Evolutionary conservation across 176 grass and related monocot genomes (phyloP).

Genomic region (Aegilops speltoides): DNA sequence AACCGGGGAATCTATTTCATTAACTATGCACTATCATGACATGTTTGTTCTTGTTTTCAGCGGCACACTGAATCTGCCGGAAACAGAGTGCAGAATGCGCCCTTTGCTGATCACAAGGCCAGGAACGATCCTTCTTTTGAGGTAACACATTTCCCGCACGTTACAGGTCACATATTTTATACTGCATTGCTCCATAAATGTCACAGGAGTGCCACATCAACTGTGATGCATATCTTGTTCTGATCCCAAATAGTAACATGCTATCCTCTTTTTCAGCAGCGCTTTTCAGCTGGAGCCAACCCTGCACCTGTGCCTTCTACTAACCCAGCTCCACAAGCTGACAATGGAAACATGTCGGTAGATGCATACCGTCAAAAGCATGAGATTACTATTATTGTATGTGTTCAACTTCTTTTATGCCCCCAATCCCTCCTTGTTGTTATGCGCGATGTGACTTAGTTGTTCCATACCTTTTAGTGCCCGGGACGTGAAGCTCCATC

Average conservation of each 20-base stretch:
- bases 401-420: slow-evolving; percentile 20
- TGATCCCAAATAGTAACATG: slow-evolving; percentile 5
- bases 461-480: slow-evolving; percentile 17
- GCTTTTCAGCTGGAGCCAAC: slow-evolving; percentile 24
- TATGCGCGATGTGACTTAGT: not conserved
- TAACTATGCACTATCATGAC: not conserved
- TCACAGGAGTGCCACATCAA: not conserved
- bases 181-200: not conserved
- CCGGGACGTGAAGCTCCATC: slow-evolving; percentile 65
- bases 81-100: not conserved
- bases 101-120: not conserved
- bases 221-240: not conserved
- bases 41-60: not conserved
- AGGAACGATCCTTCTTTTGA: slow-evolving; percentile 22
- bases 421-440: not conserved
- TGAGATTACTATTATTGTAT: slow-evolving; percentile 78
- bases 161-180: not conserved
- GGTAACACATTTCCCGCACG: not conserved
- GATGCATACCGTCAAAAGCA: slow-evolving; percentile 79
- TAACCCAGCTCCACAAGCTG: slow-evolving; percentile 28
- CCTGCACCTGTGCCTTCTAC: not conserved
- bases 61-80: not conserved
- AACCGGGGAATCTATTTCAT: not conserved
- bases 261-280: slow-evolving; percentile 35
- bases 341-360: slow-evolving; percentile 42